These are phyloP conservation scores for Kuraishia cidri DNA, from an alignment of 805 yeast species.

Conservation along the genomic window DNA sequence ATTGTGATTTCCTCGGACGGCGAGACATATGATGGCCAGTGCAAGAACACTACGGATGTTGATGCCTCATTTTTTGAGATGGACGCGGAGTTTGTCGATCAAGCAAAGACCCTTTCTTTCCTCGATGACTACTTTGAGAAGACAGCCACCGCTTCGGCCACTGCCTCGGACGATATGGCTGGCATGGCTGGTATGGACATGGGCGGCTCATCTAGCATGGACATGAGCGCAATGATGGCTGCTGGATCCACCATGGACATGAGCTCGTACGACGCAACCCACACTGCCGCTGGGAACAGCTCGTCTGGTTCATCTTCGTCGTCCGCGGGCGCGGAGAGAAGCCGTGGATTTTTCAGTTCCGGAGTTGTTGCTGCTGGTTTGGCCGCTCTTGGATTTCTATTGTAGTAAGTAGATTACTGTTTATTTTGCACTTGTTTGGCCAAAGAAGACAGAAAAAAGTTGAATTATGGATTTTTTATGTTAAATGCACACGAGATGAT, in stretches of 20 bases:
- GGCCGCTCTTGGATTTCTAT: no score
- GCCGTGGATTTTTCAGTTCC: not conserved
- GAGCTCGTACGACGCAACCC: constrained; percentile 3
- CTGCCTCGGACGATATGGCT: constrained; percentile 2
- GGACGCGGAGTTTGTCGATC: constrained; percentile 3
- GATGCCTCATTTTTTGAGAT: constrained; percentile 4
- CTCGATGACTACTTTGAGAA: constrained; percentile 6
- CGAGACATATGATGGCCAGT: constrained; percentile 15
- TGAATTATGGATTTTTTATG: no score
- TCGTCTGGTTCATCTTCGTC: constrained; percentile 1
- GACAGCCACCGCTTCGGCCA: constrained; percentile 4
- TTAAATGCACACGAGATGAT: no score
- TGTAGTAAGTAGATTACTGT: no score
- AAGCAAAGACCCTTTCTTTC: constrained; percentile 1
- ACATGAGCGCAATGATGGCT: constrained; percentile 10
- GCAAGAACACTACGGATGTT: constrained; percentile 13
- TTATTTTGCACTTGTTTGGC: no score
- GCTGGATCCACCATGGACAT: constrained; percentile 5
- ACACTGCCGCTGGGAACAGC: not conserved
- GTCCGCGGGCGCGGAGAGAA: not conserved
- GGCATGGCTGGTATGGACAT: constrained; percentile 6
- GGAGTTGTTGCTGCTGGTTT: not conserved
- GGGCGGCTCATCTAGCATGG: constrained; percentile 9
- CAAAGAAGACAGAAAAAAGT: no score
- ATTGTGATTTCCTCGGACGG: constrained; percentile 15